These are phyloP conservation scores for Lactifluus volemus DNA, from an alignment of 768 basidiomycete species.

Conservation along the genomic window DNA sequence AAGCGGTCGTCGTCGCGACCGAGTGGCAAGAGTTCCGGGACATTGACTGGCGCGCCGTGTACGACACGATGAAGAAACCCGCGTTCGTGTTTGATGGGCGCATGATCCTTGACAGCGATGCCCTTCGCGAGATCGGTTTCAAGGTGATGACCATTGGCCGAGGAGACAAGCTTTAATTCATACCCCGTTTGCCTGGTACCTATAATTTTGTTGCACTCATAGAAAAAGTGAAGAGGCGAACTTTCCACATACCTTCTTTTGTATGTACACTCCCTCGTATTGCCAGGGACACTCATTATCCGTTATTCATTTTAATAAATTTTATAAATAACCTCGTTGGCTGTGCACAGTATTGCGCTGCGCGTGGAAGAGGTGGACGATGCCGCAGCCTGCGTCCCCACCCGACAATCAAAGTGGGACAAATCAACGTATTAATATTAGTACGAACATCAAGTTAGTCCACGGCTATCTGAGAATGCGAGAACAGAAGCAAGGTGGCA, in stretches of 20 bases:
- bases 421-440: neutral
- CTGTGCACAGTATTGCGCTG: neutral
- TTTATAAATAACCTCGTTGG: too few species aligned
- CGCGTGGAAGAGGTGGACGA: too few species aligned
- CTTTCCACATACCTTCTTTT: neutral
- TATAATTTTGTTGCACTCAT: neutral
- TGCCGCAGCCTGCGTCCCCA: neutral
- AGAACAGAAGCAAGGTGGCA: neutral
- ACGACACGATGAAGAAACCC: constrained; percentile 91
- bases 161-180: constrained; percentile 28
- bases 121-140: constrained; percentile 84
- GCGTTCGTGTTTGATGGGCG: constrained; percentile 96
- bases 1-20: constrained; percentile 92
- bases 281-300: neutral
- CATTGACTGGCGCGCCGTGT: constrained; percentile 85
- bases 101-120: constrained; percentile 73
- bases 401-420: too few species aligned
- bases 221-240: neutral
- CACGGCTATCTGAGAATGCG: neutral
- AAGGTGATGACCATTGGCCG: constrained; percentile 63
- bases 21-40: constrained; percentile 97
- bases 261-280: neutral
- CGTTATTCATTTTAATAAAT: too few species aligned
- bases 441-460: neutral
- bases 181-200: neutral